A percentile compares a stretch with the other conserved stretches of the same genome.
These are phyloP conservation scores for Russula foetens DNA, from an alignment of 768 basidiomycete genomes.

Conservation along the genomic window DNA sequence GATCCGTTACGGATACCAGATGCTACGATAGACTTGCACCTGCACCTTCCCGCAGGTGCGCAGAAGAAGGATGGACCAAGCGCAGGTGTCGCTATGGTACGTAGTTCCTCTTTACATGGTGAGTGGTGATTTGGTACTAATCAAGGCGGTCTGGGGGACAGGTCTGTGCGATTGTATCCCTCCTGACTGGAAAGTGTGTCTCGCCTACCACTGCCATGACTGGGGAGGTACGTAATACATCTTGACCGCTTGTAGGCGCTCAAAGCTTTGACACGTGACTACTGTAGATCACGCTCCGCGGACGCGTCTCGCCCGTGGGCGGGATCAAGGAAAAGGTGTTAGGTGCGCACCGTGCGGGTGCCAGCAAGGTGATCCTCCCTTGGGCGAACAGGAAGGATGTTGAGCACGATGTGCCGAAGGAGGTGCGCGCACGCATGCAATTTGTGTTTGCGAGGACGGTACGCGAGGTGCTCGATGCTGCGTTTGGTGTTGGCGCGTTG, in stretches of 20 bases:
- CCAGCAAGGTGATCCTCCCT: slow-evolving; percentile 79
- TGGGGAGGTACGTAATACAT: slow-evolving; percentile 52
- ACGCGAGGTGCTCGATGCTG: slow-evolving; percentile 72
- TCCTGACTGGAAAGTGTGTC: slow-evolving; percentile 69
- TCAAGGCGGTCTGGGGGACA: slow-evolving; percentile 27
- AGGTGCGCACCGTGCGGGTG: slow-evolving; percentile 80
- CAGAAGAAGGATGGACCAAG: slow-evolving; percentile 93
- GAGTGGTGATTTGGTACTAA: not conserved
- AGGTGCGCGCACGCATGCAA: slow-evolving; percentile 65
- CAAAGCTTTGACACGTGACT: not conserved
- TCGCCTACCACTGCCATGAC: slow-evolving; percentile 82
- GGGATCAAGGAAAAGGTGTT: slow-evolving; percentile 91
- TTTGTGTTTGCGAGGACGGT: too few species aligned
- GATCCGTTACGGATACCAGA: slow-evolving; percentile 72
- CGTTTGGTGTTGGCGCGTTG: slow-evolving; percentile 80
- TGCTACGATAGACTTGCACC: slow-evolving; percentile 64
- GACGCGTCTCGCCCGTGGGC: slow-evolving; percentile 76
- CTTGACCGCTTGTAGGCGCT: too few species aligned
- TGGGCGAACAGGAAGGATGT: too few species aligned
- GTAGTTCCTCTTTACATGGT: slow-evolving; percentile 21
- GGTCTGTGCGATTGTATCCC: slow-evolving; percentile 81
- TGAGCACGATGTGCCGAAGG: slow-evolving; percentile 64
- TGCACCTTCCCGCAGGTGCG: slow-evolving; percentile 84
- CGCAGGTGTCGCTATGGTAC: slow-evolving; percentile 82
- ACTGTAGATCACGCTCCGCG: slow-evolving; percentile 66